Evolutionary conservation across 176 grass and related monocot genomes (phyloP).

Genomic region (maize (Zea mays)): Zm-B73-REFERENCE-NAM-5.0 NC_050096.1:87631001-87631500

Average conservation of each 20-base stretch:
- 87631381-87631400: constrained; percentile 15
- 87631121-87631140: constrained; percentile 90
- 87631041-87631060: constrained; percentile 76
- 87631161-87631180: not conserved
- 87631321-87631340: constrained; percentile 87
- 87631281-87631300: constrained; percentile 99
- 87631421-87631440: constrained; percentile 28
- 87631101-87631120: constrained; percentile 85
- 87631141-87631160: constrained; percentile 31
- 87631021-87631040: constrained; percentile 38
- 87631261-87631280: constrained; percentile 92
- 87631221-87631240: constrained; percentile 36
- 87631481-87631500: constrained; percentile 81
- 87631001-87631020: constrained; percentile 18
- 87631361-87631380: constrained; percentile 57
- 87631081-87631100: constrained; percentile 78
- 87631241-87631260: constrained; percentile 92
- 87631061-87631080: constrained; percentile 90
- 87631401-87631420: constrained; percentile 2
- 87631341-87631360: constrained; percentile 88
- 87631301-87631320: constrained; percentile 99
- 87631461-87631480: constrained; percentile 74
- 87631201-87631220: constrained; percentile 29
- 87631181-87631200: constrained; percentile 19
- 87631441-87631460: constrained; percentile 39